Conservation (phyloP, 1,139 yeast species). For the Yamadazyma friedrichii region DNA sequence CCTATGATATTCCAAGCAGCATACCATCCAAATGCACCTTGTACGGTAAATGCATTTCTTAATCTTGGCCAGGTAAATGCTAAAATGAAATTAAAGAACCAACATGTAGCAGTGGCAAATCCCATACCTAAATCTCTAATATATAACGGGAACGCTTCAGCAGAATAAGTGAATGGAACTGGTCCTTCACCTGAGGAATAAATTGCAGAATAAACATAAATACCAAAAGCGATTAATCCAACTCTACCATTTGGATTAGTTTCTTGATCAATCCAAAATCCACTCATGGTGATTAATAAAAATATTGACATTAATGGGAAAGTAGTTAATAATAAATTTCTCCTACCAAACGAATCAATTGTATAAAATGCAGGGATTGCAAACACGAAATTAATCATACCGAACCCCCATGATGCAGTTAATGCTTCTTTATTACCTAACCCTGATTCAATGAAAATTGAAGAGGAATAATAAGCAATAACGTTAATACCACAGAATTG, state of each 20-base stretch:
- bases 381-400: slow-evolving; percentile 75
- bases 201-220: slow-evolving; percentile 69
- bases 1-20: slow-evolving; percentile 87
- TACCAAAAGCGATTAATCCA: slow-evolving; percentile 68
- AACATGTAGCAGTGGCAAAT: slow-evolving; percentile 77
- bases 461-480: slow-evolving; percentile 77
- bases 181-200: slow-evolving; percentile 90
- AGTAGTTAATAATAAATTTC: slow-evolving; percentile 65
- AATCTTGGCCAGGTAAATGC: slow-evolving; percentile 85
- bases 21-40: slow-evolving; percentile 87
- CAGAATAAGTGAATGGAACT: slow-evolving; percentile 86
- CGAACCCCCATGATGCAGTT: slow-evolving; percentile 84
- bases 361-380: slow-evolving; percentile 84
- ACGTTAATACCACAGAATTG: slow-evolving; percentile 92
- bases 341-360: slow-evolving; percentile 77
- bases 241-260: slow-evolving; percentile 49
- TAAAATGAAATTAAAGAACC: slow-evolving; percentile 81
- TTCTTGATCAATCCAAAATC: slow-evolving; percentile 60
- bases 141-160: slow-evolving; percentile 79
- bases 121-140: slow-evolving; percentile 87
- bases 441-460: slow-evolving; percentile 69
- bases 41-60: slow-evolving; percentile 61
- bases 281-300: slow-evolving; percentile 71
- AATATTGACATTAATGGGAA: slow-evolving; percentile 74
- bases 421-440: slow-evolving; percentile 61